Conservation (phyloP, 345 rosid species). For the Camelina laxa region DNA sequence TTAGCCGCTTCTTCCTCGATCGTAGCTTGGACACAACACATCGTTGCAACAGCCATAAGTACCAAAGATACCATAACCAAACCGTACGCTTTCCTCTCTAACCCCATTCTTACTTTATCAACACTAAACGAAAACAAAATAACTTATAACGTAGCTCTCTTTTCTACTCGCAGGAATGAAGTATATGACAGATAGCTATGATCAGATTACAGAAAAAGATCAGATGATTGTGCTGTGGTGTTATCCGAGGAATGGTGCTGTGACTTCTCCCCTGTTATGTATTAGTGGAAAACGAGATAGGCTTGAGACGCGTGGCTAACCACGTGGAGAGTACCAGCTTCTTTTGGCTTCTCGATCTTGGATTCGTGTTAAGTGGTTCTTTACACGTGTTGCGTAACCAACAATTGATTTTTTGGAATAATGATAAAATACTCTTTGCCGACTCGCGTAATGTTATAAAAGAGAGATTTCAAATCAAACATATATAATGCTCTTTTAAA, state of each 20-base stretch:
- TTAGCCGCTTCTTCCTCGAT: slow-evolving; percentile 28
- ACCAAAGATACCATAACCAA: slow-evolving; percentile 26
- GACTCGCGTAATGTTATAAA: slow-evolving; percentile 15
- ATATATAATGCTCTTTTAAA: neutral
- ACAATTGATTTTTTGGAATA: slow-evolving; percentile 4
- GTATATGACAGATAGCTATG: slow-evolving; percentile 10
- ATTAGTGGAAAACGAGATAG: slow-evolving; percentile 4
- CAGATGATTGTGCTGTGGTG: neutral
- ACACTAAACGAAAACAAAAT: neutral
- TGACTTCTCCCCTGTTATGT: slow-evolving; percentile 23
- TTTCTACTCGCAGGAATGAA: slow-evolving; percentile 1
- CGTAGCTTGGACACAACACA: slow-evolving; percentile 30
- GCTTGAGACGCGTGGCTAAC: slow-evolving; percentile 23
- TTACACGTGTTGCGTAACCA: slow-evolving; percentile 36
- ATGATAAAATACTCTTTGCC: slow-evolving; percentile 20
- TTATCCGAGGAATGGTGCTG: slow-evolving; percentile 21
- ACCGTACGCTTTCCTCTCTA: slow-evolving; percentile 28
- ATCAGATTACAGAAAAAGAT: neutral
- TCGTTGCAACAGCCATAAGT: slow-evolving; percentile 29
- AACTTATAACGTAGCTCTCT: neutral
- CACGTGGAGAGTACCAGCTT: slow-evolving; percentile 32
- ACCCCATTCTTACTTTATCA: slow-evolving; percentile 21
- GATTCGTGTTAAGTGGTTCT: slow-evolving; percentile 37
- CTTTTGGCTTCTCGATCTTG: slow-evolving; percentile 33
- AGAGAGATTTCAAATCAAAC: neutral